Conservation (phyloP, 2,329 filamentous ascomycete genomes). For the Fusarium agapanthi region DNA sequence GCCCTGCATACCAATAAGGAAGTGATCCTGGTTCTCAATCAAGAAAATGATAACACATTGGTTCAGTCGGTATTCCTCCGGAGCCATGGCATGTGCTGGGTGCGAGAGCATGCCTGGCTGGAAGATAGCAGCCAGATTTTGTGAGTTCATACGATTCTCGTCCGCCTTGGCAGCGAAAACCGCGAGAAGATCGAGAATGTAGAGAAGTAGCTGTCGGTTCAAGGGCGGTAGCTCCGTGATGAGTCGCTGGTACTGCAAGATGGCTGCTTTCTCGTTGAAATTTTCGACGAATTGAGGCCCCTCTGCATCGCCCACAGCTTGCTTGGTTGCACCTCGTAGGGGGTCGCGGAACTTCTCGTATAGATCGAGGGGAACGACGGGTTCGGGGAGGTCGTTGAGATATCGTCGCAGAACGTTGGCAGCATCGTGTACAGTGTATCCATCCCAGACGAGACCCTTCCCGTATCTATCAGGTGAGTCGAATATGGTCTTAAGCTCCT, state of each 20-base stretch:
- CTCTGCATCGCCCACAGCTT: constrained; percentile 75
- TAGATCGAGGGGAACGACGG: constrained; percentile 92
- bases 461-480: constrained; percentile 95
- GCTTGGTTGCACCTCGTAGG: constrained; percentile 74
- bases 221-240: constrained; percentile 93
- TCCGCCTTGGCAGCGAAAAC: constrained; percentile 98
- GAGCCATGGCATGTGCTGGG: constrained; percentile 93
- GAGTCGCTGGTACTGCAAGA: constrained; percentile 83
- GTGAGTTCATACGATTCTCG: constrained; percentile 94
- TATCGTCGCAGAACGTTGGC: constrained; percentile 96
- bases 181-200: constrained; percentile 93
- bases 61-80: constrained; percentile 91
- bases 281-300: constrained; percentile 74
- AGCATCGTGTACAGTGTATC: constrained; percentile 97
- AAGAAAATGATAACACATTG: constrained; percentile 98
- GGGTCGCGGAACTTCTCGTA: constrained; percentile 93
- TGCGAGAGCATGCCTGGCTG: constrained; percentile 96
- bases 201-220: constrained; percentile 92
- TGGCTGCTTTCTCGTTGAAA: constrained; percentile 72
- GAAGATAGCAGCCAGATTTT: constrained; percentile 95
- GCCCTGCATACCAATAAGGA: constrained; percentile 97
- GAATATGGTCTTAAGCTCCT: constrained; percentile 90
- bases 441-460: constrained; percentile 95
- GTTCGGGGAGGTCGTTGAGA: constrained; percentile 94
- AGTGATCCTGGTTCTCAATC: constrained; percentile 98